Evolutionary conservation across 2,329 filamentous ascomycete species (phyloP), one percentile per base, ranked within the genome.

Genomic region (Talaromyces rugulosus): DNA sequence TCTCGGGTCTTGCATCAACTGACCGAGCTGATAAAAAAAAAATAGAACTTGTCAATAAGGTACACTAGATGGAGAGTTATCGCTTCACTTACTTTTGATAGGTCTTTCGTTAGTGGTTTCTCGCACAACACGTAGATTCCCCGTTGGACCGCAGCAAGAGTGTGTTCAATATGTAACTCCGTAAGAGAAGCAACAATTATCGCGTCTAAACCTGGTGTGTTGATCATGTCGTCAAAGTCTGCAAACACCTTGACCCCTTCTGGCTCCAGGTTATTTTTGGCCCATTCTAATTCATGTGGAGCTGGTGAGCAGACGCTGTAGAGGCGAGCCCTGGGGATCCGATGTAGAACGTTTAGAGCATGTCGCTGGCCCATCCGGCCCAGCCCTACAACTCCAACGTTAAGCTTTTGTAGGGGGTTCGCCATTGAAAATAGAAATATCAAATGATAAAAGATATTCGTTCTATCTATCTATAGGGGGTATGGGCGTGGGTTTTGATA

Each of bases 61-160:
- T 18, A 6, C 42, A 47, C 14, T 4, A 47, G 5, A 8, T 8
- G 5, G n/a, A n/a, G 16, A 47, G 14, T 8, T 9, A 2, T 44
- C 18, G 16, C 18, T 23, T 18, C 1, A 23, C 42, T 68, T 74
- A 87, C 85, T 57, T 86, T 77, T 65, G 87, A 84, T 16, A 86
- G 77, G 61, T 78, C 83, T 0, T 85, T 89, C 51, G 80, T 83
- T 33, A 79, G 64, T 1, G 77, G 77, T 65, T 79, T 86, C 74
- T 86, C 84, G 69, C 83, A 86, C 23, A 86, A 74, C 2, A 85
- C 82, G 67, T 86, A 83, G 70, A 82, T 81, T 51, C 80, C 78
- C 1, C 78, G 78, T 51, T 82, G 71, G 59, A 86, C 85, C 11
- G 83, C 83, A 68, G 82, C 81, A 73, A 85, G 84, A 2, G 82